These are phyloP conservation scores for Rhodotorula sphaerocarpa DNA, from an alignment of 768 basidiomycete species.

Conservation along the genomic window DNA sequence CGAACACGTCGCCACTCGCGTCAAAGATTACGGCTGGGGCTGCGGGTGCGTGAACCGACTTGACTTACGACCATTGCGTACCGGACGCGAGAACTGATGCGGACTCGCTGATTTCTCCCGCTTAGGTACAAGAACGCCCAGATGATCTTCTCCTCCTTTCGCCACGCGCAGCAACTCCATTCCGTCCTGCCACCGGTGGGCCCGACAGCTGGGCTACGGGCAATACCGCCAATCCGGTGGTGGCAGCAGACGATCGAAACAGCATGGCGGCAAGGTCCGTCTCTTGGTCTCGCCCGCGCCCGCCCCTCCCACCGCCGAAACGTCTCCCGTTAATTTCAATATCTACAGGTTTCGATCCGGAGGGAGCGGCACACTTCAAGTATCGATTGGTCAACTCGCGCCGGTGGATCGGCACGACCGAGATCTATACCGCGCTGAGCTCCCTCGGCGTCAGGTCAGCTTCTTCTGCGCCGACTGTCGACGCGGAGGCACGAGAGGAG, in stretches of 20 bases:
- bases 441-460: constrained; percentile 33
- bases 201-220: background rate
- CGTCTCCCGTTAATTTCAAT: background rate
- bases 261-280: constrained; percentile 33
- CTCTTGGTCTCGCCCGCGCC: too few species aligned
- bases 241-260: constrained; percentile 31
- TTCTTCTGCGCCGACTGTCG: too few species aligned
- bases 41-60: constrained; percentile 25
- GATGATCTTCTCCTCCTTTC: constrained; percentile 34
- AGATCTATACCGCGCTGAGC: constrained; percentile 35
- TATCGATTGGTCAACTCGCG: constrained; percentile 24
- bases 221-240: constrained; percentile 31
- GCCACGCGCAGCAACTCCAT: constrained; percentile 15
- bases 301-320: too few species aligned
- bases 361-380: constrained; percentile 31
- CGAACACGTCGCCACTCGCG: constrained; percentile 24
- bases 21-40: constrained; percentile 29
- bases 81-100: too few species aligned
- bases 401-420: constrained; percentile 39
- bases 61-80: too few species aligned
- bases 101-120: too few species aligned
- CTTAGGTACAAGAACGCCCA: constrained; percentile 34
- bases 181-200: background rate
- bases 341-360: constrained; percentile 31
- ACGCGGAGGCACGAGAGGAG: too few species aligned